A percentile compares a stretch with the other conserved stretches of the same genome.
These are phyloP conservation scores for Komagataella pastoris DNA, from an alignment of 805 yeast species.

Conservation along the genomic window DNA sequence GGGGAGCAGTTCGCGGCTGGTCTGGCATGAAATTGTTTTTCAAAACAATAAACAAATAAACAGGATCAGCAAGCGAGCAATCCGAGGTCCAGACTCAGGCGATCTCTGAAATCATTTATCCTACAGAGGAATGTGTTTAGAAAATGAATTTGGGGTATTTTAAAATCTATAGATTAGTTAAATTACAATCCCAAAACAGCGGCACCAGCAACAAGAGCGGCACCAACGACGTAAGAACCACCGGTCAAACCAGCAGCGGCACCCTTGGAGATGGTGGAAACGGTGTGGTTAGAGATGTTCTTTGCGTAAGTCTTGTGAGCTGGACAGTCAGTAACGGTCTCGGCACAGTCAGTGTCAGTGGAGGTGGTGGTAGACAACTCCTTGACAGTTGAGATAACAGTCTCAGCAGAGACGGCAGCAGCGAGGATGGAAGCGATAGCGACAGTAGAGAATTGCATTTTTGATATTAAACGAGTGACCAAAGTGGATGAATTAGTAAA, in stretches of 20 bases:
- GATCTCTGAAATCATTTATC: too few species aligned
- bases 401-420: conserved; percentile 18
- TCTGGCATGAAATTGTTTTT: too few species aligned
- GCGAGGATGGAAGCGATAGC: conserved; percentile 9
- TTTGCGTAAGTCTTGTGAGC: conserved; percentile 3
- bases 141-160: neutral
- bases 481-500: neutral
- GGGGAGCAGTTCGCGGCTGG: too few species aligned
- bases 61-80: too few species aligned
- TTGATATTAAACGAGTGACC: conserved; percentile 2
- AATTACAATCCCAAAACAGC: conserved; percentile 4
- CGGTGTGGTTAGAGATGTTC: conserved; percentile 7
- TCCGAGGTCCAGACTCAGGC: too few species aligned
- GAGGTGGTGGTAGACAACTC: conserved; percentile 24
- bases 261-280: conserved; percentile 5
- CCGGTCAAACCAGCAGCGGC: conserved; percentile 5
- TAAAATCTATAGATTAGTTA: neutral
- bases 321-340: conserved; percentile 34
- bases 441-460: conserved; percentile 3
- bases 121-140: too few species aligned
- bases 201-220: conserved; percentile 8
- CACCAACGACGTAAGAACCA: conserved; percentile 8
- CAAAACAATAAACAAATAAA: too few species aligned
- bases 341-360: conserved; percentile 32
- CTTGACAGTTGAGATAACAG: conserved; percentile 20